A percentile compares a stretch with the other conserved stretches of the same genome.
phyloP scores from a whole-genome alignment of 179 eudicot species.

The Silene vulgaris region DNA sequence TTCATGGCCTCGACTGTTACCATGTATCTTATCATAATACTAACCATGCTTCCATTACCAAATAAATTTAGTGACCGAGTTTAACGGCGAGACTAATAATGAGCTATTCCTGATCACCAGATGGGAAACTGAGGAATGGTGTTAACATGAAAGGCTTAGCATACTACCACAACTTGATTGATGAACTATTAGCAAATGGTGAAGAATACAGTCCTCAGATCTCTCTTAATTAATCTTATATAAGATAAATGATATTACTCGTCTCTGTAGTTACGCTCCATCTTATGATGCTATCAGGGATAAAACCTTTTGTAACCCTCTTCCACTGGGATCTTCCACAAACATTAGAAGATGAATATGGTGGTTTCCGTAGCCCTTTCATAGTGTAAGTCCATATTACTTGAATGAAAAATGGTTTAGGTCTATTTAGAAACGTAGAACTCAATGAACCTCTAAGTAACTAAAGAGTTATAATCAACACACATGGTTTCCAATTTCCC shows the following conservation, averaged over 20 bases:
- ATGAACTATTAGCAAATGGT: constrained; percentile 60
- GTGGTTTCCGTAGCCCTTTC: constrained; percentile 45
- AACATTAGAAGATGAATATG: constrained; percentile 48
- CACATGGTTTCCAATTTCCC: no score
- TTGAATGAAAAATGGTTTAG: not conserved
- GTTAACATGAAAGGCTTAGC: constrained; percentile 49
- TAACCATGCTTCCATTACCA: not conserved
- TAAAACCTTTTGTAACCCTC: constrained; percentile 51
- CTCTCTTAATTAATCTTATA: no score
- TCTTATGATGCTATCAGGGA: constrained; percentile 27
- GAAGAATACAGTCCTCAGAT: not conserved
- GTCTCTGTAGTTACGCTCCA: not conserved
- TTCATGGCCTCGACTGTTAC: constrained; percentile 59
- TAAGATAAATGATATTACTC: not conserved
- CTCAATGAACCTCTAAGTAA: no score
- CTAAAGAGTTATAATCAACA: no score
- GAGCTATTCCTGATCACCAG: constrained; percentile 28
- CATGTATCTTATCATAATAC: constrained; percentile 31
- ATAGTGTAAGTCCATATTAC: constrained; percentile 40
- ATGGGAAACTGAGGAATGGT: constrained; percentile 54
- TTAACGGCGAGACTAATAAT: not conserved
- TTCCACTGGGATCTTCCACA: constrained; percentile 76
- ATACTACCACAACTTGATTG: constrained; percentile 52
- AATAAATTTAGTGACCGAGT: not conserved
- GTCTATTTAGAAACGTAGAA: no score